phyloP scores from a whole-genome alignment of 2,329 filamentous ascomycete genomes.

The Thelonectria rubi region DNA sequence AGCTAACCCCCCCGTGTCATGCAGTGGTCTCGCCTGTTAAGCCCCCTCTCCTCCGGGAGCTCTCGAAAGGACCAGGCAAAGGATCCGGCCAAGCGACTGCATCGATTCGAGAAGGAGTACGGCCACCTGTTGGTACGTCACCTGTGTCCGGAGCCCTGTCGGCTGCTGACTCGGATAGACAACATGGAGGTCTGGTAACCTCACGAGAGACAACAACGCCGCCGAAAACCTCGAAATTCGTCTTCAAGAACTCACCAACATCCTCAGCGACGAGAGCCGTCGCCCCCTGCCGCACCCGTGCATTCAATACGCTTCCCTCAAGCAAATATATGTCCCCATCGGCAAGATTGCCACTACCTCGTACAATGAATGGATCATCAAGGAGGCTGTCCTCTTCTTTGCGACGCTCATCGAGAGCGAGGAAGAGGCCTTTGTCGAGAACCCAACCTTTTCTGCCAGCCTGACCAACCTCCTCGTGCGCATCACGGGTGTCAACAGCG shows the following conservation, averaged over 20 bases:
- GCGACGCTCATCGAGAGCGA: constrained; percentile 94
- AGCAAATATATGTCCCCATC: constrained; percentile 89
- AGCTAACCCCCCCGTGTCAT: constrained; percentile 27
- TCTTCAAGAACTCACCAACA: constrained; percentile 71
- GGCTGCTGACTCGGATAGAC: constrained; percentile 46
- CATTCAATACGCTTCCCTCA: constrained; percentile 83
- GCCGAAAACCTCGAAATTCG: constrained; percentile 70
- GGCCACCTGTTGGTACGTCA: constrained; percentile 65
- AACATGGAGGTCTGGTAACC: constrained; percentile 70
- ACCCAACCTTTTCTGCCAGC: constrained; percentile 83
- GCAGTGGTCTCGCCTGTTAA: constrained; percentile 74
- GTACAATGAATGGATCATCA: constrained; percentile 85
- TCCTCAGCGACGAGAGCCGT: constrained; percentile 89
- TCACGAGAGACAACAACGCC: constrained; percentile 67
- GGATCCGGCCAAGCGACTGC: constrained; percentile 70
- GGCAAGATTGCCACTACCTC: constrained; percentile 88
- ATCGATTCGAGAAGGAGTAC: constrained; percentile 74
- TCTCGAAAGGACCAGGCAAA: constrained; percentile 68
- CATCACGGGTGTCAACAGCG: constrained; percentile 77
- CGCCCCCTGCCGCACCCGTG: constrained; percentile 91
- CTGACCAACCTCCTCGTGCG: constrained; percentile 86
- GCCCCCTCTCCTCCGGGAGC: constrained; percentile 65
- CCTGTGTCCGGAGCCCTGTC: background rate
- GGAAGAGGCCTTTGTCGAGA: constrained; percentile 93
- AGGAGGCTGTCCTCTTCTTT: constrained; percentile 86